Evolutionary conservation across 805 yeast species (phyloP), one percentile per base, ranked within the genome.

Genomic region (Yamadazyma sp.): DNA sequence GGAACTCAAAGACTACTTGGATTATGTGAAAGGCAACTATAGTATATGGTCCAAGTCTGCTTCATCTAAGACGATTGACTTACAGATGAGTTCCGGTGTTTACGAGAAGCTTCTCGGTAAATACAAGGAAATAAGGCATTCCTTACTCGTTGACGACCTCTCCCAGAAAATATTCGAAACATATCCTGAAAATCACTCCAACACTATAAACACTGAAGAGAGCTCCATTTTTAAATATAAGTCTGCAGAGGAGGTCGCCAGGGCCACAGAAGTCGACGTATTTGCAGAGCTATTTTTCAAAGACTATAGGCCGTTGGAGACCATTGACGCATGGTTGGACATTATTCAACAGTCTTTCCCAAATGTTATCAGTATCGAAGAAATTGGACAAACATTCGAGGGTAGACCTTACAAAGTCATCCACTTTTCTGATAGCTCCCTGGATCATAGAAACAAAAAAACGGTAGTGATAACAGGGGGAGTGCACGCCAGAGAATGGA

Each of bases 401-500:
- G 86, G 86, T 5, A 67, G 93, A 38, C 78, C 77, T 18, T 71
- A 82, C 53, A 78, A 76, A 35, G 86, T 84, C 0, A 62, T 87
- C 15, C 84, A 84, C 48, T 55, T 88, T 18, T 68, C 81, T 2
- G 55, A 52, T 2, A 70, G 80, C 1, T 70, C 70, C 32, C 67
- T 65, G 32, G 67, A 60, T 4, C 60, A 64, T 40, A 47, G 49
- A n/a, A 54, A 63, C 6, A 67, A 75, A 30, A 77, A 73, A 45
- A 84, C 91, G 1, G 73, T 88, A 36, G 82, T 87, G 3, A 71
- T 89, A 6, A 79, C 91, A 1, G 90, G 90, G 25, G 96, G 95
- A 2, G 72, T 84, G 2, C 96, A 89, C 61, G 93, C 95, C 0
- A 70, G 97, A 36, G 97, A 89, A 57, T 89, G 96, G 96, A 72